Evolutionary conservation across 2,329 filamentous ascomycete species (phyloP).

Genomic region (Phyllosticta paracitricarpa): DNA sequence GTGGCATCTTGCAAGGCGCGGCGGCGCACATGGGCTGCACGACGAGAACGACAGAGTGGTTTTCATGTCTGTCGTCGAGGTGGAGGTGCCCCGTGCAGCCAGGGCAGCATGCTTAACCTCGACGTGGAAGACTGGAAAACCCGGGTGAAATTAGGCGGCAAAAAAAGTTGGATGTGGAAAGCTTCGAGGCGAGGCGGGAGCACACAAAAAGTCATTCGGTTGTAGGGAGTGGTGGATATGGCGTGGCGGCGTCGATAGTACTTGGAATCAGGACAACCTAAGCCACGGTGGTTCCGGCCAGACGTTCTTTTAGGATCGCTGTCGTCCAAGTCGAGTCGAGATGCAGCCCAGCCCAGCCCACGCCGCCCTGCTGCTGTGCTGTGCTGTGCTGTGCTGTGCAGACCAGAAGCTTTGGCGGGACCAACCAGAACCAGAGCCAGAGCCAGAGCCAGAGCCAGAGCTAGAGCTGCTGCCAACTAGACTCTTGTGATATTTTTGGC

Average conservation of each 20-base stretch:
- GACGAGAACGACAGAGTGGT: constrained; percentile 1
- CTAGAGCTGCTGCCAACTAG: no score
- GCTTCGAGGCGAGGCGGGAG: background rate
- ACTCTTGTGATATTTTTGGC: no score
- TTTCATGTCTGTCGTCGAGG: background rate
- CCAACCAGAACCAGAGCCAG: no score
- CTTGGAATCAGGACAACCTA: no score
- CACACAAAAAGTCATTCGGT: background rate
- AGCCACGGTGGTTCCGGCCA: no score
- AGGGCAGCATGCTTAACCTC: background rate
- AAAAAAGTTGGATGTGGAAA: background rate
- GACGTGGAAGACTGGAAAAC: background rate
- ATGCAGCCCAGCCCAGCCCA: no score
- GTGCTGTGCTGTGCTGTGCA: no score
- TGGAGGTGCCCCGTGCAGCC: background rate
- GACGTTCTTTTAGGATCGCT: no score
- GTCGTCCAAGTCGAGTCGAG: no score
- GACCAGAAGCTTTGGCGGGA: no score
- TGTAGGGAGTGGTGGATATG: background rate
- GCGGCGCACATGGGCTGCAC: constrained; percentile 6
- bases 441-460: no score
- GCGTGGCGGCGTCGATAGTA: background rate
- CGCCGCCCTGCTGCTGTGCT: no score
- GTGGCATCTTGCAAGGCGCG: background rate
- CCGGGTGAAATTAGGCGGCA: background rate